Conservation (phyloP, 345 rosid genomes). For the Conringia planisiliqua region DNA sequence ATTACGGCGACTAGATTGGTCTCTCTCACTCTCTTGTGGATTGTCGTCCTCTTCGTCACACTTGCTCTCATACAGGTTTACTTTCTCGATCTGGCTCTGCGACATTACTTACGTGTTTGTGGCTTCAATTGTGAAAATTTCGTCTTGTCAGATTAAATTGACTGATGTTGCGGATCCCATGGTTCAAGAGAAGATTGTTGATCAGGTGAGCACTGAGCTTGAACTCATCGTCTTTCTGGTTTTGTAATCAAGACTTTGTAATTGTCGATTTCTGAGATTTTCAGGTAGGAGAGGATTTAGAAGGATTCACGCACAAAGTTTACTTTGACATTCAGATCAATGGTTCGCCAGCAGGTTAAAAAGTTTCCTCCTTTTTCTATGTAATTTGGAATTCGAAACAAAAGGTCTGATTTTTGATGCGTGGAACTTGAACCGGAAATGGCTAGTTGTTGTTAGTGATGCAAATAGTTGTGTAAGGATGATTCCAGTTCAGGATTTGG, state of each 20-base stretch:
- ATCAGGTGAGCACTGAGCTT: conserved; percentile 29
- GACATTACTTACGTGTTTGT: neutral
- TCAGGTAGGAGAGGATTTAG: conserved; percentile 54
- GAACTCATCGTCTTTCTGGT: neutral
- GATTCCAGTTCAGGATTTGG: neutral
- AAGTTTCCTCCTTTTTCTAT: neutral
- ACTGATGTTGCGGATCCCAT: conserved; percentile 46
- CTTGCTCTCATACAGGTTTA: conserved; percentile 71
- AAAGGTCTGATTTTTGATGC: neutral
- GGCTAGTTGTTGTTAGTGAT: neutral
- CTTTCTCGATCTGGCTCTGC: neutral
- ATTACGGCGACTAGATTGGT: conserved; percentile 46
- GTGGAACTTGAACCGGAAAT: neutral
- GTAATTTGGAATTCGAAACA: neutral
- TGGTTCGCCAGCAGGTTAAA: conserved; percentile 72
- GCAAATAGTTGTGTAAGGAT: neutral
- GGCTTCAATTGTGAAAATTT: neutral
- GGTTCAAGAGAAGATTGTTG: conserved; percentile 32
- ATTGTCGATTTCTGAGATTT: neutral
- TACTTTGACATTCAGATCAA: conserved; percentile 84
- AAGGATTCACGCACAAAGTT: conserved; percentile 76
- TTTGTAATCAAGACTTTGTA: neutral
- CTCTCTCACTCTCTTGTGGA: conserved; percentile 51
- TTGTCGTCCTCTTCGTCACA: conserved; percentile 55
- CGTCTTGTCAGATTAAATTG: conserved; percentile 46